These are phyloP conservation scores for Pythium coloratum DNA, from an alignment of 352 stramenopile genomes.

Conservation along the genomic window DNA sequence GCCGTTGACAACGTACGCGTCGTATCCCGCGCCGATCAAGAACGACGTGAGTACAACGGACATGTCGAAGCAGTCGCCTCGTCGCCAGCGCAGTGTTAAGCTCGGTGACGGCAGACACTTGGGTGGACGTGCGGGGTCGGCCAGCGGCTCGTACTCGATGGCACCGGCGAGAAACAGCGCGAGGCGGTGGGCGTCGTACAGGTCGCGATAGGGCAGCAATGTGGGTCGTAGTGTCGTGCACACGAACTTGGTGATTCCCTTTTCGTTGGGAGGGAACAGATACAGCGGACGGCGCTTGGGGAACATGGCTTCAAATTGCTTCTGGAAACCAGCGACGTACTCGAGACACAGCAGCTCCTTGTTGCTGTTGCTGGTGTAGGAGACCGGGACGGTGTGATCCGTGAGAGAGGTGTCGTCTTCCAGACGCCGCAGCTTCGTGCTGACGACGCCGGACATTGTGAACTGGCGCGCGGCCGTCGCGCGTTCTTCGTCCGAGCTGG, in stretches of 20 bases:
- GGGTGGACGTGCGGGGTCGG: conserved; percentile 71
- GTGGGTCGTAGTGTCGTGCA: conserved; percentile 94
- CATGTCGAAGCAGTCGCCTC: conserved; percentile 93
- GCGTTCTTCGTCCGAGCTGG: conserved; percentile 54
- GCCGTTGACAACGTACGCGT: conserved; percentile 94
- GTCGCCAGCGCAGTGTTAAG: conserved; percentile 86
- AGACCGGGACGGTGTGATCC: conserved; percentile 16
- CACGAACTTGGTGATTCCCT: conserved; percentile 92
- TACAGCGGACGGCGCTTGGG: conserved; percentile 73
- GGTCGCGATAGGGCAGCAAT: conserved; percentile 86
- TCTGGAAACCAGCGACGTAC: conserved; percentile 91
- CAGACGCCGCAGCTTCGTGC: conserved; percentile 76
- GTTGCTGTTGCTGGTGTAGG: conserved; percentile 64
- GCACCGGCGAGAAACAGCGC: conserved; percentile 89
- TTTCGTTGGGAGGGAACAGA: conserved; percentile 91
- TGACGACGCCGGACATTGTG: conserved; percentile 73
- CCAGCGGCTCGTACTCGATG: conserved; percentile 94
- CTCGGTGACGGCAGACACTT: conserved; percentile 79
- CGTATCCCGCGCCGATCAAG: conserved; percentile 92
- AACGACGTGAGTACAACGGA: conserved; percentile 89
- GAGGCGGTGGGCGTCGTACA: conserved; percentile 90
- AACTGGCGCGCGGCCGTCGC: conserved; percentile 64
- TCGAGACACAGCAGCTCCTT: conserved; percentile 94
- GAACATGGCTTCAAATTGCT: conserved; percentile 91
- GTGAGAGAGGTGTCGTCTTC: conserved; percentile 50